Evolutionary conservation across 345 rosid species (phyloP), one percentile per base, ranked within the genome.

Genomic region (Pugionium cornutum): DNA sequence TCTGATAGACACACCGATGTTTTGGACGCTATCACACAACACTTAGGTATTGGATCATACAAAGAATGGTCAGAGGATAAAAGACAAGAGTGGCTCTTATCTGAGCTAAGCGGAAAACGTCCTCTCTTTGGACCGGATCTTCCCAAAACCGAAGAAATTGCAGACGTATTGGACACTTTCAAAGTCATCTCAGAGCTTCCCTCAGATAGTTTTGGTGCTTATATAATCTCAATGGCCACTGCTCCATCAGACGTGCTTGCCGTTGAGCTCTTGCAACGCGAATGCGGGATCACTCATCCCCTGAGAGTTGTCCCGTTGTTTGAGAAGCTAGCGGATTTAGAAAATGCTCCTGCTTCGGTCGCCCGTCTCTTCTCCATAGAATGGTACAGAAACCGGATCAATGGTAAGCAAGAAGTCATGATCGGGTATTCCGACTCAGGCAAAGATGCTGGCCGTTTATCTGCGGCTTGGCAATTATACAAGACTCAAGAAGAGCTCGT

Each of bases 401-500:
- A 86, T 65, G 97, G 97, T 26, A 92, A 88, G 77, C 98, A 92
- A 76, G 98, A 92, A 64, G 98, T 92, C 53, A 92, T 92, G 97
- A 92, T 92, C 1, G 98, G 98, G 58, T 92, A 92, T 66, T 92
- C 98, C 2, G 98, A 92, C 79, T 92, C 97, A 0, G 97, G 98
- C 25, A 92, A 92, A 76, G 98, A 92, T 67, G 98, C 97, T 8
- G 98, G 98, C 2, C 87, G 97, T 62, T 75, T 92, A 58, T 88
- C 98, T 32, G 97, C 98, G 0, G 98, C 97, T 28, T 92, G 97
- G 97, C 96, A 89, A 78, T 56, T 92, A 34, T 92, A 86, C 67
- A 92, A 90, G 80, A 82, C 96, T 11, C 98, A 92, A 75, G 98
- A 90, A 72, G 97, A 92, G 68, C 95, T 92, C 3, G 84, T 92